Evolutionary conservation across 805 yeast species (phyloP).

Genomic region (Alloascoidea africana): DNA sequence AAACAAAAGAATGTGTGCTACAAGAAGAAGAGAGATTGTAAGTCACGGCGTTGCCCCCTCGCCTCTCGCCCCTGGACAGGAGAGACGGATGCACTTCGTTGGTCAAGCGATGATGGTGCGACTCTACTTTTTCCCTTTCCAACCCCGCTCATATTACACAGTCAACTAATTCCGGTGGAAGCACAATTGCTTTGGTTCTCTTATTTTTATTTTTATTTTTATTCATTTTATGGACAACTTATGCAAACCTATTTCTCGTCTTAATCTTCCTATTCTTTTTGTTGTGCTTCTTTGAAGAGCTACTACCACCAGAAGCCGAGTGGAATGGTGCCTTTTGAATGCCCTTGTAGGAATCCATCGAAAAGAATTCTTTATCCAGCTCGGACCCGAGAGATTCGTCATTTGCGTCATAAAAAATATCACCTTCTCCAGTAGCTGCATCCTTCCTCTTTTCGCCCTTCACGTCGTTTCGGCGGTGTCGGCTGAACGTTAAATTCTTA

Average conservation of each 20-base stretch:
- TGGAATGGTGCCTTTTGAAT: constrained; percentile 65
- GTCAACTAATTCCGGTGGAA: too few relatives aligned
- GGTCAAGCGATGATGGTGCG: too few relatives aligned
- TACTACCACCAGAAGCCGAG: constrained; percentile 5
- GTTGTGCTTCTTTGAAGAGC: constrained; percentile 33
- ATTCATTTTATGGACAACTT: background rate
- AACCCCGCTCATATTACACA: too few relatives aligned
- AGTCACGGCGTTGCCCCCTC: too few relatives aligned
- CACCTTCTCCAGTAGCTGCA: constrained; percentile 64
- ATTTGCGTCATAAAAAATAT: constrained; percentile 38
- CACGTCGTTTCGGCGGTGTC: constrained; percentile 46
- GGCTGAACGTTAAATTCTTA: constrained; percentile 60
- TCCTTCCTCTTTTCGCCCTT: constrained; percentile 24
- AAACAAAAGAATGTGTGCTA: too few relatives aligned
- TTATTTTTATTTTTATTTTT: background rate
- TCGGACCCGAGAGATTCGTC: constrained; percentile 58
- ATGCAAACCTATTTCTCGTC: constrained; percentile 12
- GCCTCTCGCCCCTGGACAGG: too few relatives aligned
- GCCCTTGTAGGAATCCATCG: constrained; percentile 49
- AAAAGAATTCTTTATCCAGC: constrained; percentile 76
- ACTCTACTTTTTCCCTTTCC: too few relatives aligned
- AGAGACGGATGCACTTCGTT: too few relatives aligned
- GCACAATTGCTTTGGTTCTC: too few relatives aligned
- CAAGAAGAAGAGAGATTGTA: too few relatives aligned
- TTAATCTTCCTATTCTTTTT: constrained; percentile 59